Evolutionary conservation across 2,329 filamentous ascomycete genomes (phyloP), one percentile per base, ranked within the genome.

Genomic region (Ilyonectria sp.): DNA sequence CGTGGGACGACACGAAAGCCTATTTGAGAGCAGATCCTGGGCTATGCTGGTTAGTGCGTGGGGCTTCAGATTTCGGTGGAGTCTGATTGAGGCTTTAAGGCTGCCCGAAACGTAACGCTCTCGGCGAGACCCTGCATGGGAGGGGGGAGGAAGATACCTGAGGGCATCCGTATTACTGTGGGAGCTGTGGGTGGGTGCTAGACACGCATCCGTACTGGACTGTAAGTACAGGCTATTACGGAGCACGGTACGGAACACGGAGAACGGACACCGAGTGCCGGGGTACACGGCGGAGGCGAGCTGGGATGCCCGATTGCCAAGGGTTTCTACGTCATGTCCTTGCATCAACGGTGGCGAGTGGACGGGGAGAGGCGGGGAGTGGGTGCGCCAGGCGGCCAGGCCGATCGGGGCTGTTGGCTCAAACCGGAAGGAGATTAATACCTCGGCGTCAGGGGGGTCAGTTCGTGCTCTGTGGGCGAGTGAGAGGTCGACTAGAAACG

Each of bases 371-470:
- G 47, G 9, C 35, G 49, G 44, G 37, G 55, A 65, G 69, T 69
- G 70, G 71, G 61, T 23, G 58, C 63, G 63, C 46, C 52, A 31
- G 58, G 54, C 73, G 73, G 73, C 33, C 63, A 60, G 58, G 61
- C 73, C 73, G 73, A 75, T 75, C 73, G 73, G 73, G 60, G 67
- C 40, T 44, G 60, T 26, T 71, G 60, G 69, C 69, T 65, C 49
- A 52, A 71, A 67, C 50, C 54, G 67, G 69, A 65, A 71, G 69
- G 69, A 68, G 67, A 65, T 68, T 69, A 68, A 65, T 61, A 52
- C 52, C 50, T 46, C 52, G 29, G 52, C 31, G 55, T 15, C 31
- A 40, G 55, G 31, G 23, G 15, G 13, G 23, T 15, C 23, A n/a
- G 29, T 33, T 33, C 31, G 31, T 33, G 4, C 26, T 26, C 26